Conservation (phyloP, 768 basidiomycete species). For the Mrakia frigida region DNA sequence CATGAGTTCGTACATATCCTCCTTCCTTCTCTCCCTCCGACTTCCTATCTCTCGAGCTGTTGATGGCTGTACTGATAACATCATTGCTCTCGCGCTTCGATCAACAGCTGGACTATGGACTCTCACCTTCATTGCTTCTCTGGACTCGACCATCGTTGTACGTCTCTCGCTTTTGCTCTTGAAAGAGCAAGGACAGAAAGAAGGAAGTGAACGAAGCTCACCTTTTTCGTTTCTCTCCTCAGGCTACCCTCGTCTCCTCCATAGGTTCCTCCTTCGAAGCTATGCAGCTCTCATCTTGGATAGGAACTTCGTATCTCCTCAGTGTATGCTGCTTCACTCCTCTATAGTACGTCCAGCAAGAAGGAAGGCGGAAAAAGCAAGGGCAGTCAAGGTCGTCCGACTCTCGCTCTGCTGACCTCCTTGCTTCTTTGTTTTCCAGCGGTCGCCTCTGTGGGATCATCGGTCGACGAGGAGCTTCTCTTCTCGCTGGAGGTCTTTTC, state of each 20-base stretch:
- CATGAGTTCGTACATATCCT: slow-evolving; percentile 14
- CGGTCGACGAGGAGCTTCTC: slow-evolving; percentile 73
- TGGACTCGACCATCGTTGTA: slow-evolving; percentile 27
- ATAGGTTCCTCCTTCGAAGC: slow-evolving; percentile 27
- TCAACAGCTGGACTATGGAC: slow-evolving; percentile 27
- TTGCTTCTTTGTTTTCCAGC: neutral
- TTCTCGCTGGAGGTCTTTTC: slow-evolving; percentile 74
- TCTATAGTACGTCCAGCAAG: slow-evolving; percentile 35
- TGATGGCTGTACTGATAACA: neutral
- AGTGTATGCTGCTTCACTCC: slow-evolving; percentile 75
- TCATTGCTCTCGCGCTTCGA: neutral
- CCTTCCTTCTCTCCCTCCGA: neutral
- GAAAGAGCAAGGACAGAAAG: neutral
- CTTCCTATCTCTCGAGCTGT: neutral
- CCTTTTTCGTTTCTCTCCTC: neutral
- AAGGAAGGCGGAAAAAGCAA: neutral
- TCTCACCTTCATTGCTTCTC: slow-evolving; percentile 26
- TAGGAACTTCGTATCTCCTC: slow-evolving; percentile 30
- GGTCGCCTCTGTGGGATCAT: slow-evolving; percentile 45
- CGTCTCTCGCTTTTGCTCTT: neutral
- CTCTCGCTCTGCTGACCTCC: neutral
- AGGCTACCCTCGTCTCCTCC: slow-evolving; percentile 22
- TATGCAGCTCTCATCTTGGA: slow-evolving; percentile 26
- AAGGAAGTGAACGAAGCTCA: neutral
- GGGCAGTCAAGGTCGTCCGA: neutral